phyloP scores from a whole-genome alignment of 495 filamentous ascomycete genomes.

The Podospora fimiseda region DNA sequence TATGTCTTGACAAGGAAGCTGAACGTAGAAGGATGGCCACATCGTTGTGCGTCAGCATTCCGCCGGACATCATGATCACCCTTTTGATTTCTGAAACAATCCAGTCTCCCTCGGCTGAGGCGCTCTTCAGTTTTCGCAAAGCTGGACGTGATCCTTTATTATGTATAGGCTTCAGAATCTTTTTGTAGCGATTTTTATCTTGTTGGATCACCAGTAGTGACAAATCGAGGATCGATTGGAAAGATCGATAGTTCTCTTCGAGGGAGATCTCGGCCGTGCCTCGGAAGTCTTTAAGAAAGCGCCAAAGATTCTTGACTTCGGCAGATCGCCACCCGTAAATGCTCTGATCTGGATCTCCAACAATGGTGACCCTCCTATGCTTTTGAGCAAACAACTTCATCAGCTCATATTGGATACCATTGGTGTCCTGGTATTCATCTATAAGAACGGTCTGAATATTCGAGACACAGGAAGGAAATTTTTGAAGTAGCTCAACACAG shows the following conservation, averaged over 20 bases:
- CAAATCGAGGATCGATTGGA: constrained; percentile 74
- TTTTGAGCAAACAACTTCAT: constrained; percentile 81
- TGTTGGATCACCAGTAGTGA: constrained; percentile 90
- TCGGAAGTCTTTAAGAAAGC: constrained; percentile 68
- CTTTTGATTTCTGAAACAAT: constrained; percentile 81
- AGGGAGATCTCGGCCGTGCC: constrained; percentile 76
- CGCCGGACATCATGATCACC: constrained; percentile 60
- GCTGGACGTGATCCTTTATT: constrained; percentile 75
- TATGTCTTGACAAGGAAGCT: constrained; percentile 71
- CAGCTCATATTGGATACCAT: constrained; percentile 87
- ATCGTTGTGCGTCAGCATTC: constrained; percentile 66
- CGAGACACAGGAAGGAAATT: constrained; percentile 76
- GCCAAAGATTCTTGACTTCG: constrained; percentile 81
- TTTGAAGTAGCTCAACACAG: constrained; percentile 72
- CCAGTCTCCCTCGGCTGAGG: constrained; percentile 76
- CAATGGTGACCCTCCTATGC: constrained; percentile 75
- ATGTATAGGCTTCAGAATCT: constrained; percentile 75
- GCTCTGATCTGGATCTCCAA: constrained; percentile 96
- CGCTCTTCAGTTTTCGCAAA: constrained; percentile 67
- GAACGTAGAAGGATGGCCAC: constrained; percentile 83
- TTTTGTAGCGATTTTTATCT: constrained; percentile 71
- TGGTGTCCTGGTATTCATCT: constrained; percentile 98
- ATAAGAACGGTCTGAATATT: constrained; percentile 91
- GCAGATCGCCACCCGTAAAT: constrained; percentile 98
- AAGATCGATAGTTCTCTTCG: constrained; percentile 96